These are phyloP conservation scores for Fusarium nelsonii DNA, from an alignment of 2,329 filamentous ascomycete genomes.

Conservation along the genomic window DNA sequence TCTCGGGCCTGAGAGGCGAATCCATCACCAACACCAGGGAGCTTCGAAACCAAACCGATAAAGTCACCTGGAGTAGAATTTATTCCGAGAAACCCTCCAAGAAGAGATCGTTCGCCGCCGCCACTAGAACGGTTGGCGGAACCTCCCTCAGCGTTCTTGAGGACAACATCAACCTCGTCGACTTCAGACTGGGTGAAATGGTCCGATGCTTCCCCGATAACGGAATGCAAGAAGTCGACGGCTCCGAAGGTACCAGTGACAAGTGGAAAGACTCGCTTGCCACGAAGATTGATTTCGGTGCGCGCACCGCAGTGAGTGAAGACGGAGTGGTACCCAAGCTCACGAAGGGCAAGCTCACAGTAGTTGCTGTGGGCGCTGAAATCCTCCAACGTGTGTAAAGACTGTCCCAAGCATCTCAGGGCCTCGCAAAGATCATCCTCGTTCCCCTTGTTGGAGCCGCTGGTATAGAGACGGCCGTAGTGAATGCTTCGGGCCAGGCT, in stretches of 20 bases:
- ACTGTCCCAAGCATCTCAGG: constrained; percentile 79
- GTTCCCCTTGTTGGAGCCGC: constrained; percentile 71
- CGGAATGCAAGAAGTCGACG: constrained; percentile 87
- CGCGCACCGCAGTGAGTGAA: constrained; percentile 79
- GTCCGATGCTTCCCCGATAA: constrained; percentile 81
- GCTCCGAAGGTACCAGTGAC: constrained; percentile 82
- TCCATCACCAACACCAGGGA: constrained; percentile 77
- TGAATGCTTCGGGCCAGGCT: constrained; percentile 81
- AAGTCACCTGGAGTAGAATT: constrained; percentile 66
- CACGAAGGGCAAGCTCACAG: constrained; percentile 79
- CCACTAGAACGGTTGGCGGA: constrained; percentile 53
- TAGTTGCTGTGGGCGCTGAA: constrained; percentile 88
- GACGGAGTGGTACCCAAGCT: constrained; percentile 84
- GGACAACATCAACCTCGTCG: constrained; percentile 80
- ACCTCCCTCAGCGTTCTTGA: constrained; percentile 73
- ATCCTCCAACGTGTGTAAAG: constrained; percentile 82
- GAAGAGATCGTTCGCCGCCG: constrained; percentile 50
- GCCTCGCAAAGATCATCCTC: constrained; percentile 86
- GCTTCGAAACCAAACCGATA: constrained; percentile 77
- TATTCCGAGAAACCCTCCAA: constrained; percentile 58
- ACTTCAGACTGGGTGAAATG: constrained; percentile 89
- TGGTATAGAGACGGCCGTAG: constrained; percentile 80
- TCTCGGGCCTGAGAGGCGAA: constrained; percentile 75
- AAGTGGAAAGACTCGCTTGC: constrained; percentile 77
- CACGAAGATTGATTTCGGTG: constrained; percentile 72